Conservation (phyloP, 2,329 filamentous ascomycete species). For the Aureobasidium sp. region DNA sequence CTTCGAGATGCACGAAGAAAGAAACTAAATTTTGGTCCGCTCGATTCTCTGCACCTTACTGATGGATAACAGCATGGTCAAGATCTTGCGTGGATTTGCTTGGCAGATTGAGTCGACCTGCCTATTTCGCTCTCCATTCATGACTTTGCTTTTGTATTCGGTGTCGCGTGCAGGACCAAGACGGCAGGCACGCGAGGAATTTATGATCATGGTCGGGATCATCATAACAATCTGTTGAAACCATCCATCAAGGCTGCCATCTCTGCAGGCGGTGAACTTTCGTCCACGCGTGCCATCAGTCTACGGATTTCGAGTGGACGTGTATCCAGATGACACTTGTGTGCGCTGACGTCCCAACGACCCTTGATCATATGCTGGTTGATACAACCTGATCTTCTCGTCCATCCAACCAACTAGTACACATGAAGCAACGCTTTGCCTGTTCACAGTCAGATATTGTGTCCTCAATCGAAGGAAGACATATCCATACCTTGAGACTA, state of each 20-base stretch:
- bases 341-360: no score
- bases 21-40: neutral
- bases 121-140: neutral
- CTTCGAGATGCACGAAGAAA: neutral
- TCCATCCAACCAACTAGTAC: slow-evolving; percentile 65
- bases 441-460: slow-evolving; percentile 46
- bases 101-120: neutral
- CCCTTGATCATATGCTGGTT: no score
- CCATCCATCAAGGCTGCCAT: neutral
- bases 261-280: no score
- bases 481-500: slow-evolving; percentile 36
- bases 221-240: neutral
- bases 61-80: neutral
- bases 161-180: neutral
- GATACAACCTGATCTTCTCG: slow-evolving; percentile 46
- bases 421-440: slow-evolving; percentile 62
- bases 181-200: slow-evolving; percentile 1
- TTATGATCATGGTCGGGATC: neutral
- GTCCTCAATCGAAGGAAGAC: neutral
- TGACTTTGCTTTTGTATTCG: neutral
- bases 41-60: neutral
- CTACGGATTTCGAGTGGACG: no score
- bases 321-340: no score
- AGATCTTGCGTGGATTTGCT: neutral
- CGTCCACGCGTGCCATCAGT: no score